phyloP scores from a whole-genome alignment of 495 filamentous ascomycete species.

The Daldinia concentrica region DNA sequence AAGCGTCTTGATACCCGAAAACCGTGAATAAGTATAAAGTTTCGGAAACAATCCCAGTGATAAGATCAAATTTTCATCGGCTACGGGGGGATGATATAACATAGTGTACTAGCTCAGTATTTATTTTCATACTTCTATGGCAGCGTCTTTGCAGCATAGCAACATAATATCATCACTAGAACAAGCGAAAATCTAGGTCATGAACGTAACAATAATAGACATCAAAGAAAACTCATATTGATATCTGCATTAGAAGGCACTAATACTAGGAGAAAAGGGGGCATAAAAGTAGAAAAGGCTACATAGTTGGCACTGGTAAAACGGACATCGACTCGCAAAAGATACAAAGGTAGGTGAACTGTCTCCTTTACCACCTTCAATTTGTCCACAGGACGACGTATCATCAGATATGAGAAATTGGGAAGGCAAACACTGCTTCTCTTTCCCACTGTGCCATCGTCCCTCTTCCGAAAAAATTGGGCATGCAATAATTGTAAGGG shows the following conservation, averaged over 20 bases:
- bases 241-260: conserved; percentile 66
- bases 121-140: neutral
- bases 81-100: neutral
- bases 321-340: conserved; percentile 41
- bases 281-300: conserved; percentile 49
- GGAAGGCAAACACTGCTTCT: conserved; percentile 21
- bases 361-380: conserved; percentile 33
- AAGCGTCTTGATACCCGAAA: neutral
- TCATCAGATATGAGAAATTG: conserved; percentile 33
- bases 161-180: neutral
- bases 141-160: neutral
- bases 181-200: neutral
- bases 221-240: conserved; percentile 54
- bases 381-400: conserved; percentile 29
- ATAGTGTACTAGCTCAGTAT: neutral
- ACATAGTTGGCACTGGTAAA: conserved; percentile 41
- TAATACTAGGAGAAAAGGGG: conserved; percentile 57
- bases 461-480: conserved; percentile 38
- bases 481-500: conserved; percentile 42
- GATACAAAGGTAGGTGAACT: conserved; percentile 34
- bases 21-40: neutral
- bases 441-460: conserved; percentile 29
- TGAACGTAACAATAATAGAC: conserved; percentile 5
- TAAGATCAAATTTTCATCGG: neutral
- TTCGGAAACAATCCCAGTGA: neutral